These are phyloP conservation scores for Hypericum perforatum DNA, from an alignment of 345 rosid species.

Conservation along the genomic window DNA sequence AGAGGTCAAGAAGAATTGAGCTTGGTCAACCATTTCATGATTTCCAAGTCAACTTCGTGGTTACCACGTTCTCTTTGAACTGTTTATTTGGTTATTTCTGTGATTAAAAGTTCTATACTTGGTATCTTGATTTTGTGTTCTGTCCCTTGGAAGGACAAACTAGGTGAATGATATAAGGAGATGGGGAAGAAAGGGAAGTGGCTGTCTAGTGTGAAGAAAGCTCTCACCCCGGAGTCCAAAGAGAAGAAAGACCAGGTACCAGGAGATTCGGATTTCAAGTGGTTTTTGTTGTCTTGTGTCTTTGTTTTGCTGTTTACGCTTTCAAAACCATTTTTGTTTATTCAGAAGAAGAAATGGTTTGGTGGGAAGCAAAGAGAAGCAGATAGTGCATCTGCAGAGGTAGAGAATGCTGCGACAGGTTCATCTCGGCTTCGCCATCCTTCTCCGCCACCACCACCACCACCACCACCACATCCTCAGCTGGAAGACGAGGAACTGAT, in stretches of 20 bases:
- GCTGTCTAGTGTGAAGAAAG: slow-evolving; percentile 80
- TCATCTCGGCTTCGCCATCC: slow-evolving; percentile 4
- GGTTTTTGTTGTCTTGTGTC: slow-evolving; percentile 5
- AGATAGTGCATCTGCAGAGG: slow-evolving; percentile 23
- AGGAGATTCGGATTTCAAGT: background rate
- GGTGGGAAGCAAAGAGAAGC: slow-evolving; percentile 32
- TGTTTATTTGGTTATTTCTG: no score
- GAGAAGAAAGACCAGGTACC: slow-evolving; percentile 43
- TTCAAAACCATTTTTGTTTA: slow-evolving; percentile 5
- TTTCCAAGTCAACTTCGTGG: no score
- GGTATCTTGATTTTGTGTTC: slow-evolving; percentile 1
- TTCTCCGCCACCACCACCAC: slow-evolving; percentile 32
- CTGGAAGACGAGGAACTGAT: slow-evolving; percentile 37
- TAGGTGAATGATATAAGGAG: slow-evolving; percentile 32
- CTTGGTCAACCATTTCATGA: no score
- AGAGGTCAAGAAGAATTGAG: no score
- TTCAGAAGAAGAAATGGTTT: slow-evolving; percentile 51
- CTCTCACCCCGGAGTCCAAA: slow-evolving; percentile 67
- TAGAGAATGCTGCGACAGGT: slow-evolving; percentile 13
- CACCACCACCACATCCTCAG: slow-evolving; percentile 20
- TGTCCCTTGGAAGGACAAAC: slow-evolving; percentile 6
- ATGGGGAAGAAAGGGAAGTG: slow-evolving; percentile 95
- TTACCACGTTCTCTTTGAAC: no score
- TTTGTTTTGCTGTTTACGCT: background rate
- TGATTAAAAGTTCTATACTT: no score